phyloP scores from a whole-genome alignment of 2,329 filamentous ascomycete species.

The Sclerotinia spermophila region DNA sequence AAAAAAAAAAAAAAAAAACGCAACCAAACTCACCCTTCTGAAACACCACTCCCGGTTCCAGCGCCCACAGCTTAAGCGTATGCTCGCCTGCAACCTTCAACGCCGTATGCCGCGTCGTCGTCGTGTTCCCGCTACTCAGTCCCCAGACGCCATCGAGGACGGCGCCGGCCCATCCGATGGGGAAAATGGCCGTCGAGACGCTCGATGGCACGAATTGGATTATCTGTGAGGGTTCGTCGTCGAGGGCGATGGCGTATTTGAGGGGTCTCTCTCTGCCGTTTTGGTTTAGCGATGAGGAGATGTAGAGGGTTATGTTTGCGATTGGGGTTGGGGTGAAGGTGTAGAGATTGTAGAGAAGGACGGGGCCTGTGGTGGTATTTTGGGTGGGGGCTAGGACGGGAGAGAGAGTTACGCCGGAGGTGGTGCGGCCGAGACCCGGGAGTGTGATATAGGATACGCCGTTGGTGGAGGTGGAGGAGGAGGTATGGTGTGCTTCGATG shows the following conservation, averaged over 20 bases:
- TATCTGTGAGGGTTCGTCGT: constrained; percentile 37
- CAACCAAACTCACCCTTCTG: constrained; percentile 35
- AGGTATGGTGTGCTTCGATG: constrained; percentile 51
- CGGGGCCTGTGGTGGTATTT: constrained; percentile 47
- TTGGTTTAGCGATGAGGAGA: constrained; percentile 51
- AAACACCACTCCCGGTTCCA: constrained; percentile 40
- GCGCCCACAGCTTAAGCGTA: constrained; percentile 38
- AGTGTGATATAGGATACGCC: constrained; percentile 48
- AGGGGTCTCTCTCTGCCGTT: constrained; percentile 46
- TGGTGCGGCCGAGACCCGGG: constrained; percentile 53
- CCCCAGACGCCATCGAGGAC: constrained; percentile 34
- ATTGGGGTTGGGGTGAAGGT: constrained; percentile 49
- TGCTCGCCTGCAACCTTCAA: constrained; percentile 30
- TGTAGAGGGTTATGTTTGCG: constrained; percentile 45
- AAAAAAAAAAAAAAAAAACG: not conserved
- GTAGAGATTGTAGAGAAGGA: constrained; percentile 59
- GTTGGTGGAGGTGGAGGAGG: constrained; percentile 42
- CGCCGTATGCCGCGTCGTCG: constrained; percentile 32
- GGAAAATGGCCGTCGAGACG: constrained; percentile 27
- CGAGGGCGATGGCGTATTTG: constrained; percentile 49
- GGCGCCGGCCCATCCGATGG: constrained; percentile 28
- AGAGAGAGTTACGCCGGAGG: constrained; percentile 54
- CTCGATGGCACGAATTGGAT: constrained; percentile 36
- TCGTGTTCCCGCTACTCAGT: constrained; percentile 28
- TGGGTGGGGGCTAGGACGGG: constrained; percentile 51